phyloP scores from a whole-genome alignment of 1,284 basidiomycete genomes.

The Cutaneotrichosporon sp. region DNA sequence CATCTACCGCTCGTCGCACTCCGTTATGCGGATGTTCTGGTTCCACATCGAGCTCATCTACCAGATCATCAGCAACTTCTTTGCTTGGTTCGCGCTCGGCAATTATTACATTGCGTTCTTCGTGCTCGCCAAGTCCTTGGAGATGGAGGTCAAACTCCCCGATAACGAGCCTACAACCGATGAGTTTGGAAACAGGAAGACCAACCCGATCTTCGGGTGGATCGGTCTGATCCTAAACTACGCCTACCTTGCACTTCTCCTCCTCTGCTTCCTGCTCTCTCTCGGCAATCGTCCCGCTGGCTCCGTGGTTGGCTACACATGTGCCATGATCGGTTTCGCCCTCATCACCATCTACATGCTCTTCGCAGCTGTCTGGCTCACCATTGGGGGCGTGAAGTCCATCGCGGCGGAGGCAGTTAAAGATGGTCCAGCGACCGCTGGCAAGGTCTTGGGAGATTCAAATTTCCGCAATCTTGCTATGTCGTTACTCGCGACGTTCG shows the following conservation, averaged over 20 bases:
- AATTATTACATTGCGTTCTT: constrained; percentile 86
- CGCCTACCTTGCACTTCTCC: constrained; percentile 76
- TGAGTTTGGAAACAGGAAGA: constrained; percentile 19
- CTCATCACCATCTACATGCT: constrained; percentile 89
- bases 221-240: constrained; percentile 78
- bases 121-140: constrained; percentile 8
- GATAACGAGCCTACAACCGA: constrained; percentile 27
- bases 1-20: constrained; percentile 83
- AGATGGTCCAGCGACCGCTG: constrained; percentile 27
- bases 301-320: constrained; percentile 64
- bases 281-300: constrained; percentile 91
- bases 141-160: not conserved
- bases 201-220: constrained; percentile 48
- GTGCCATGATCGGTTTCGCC: constrained; percentile 75
- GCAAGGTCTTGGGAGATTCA: constrained; percentile 52
- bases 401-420: too few relatives aligned
- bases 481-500: constrained; percentile 65
- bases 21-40: constrained; percentile 79
- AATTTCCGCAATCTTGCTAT: constrained; percentile 63
- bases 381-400: constrained; percentile 73
- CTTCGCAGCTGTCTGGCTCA: constrained; percentile 61
- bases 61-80: constrained; percentile 82
- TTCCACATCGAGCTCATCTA: constrained; percentile 92
- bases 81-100: constrained; percentile 84
- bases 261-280: constrained; percentile 84